Evolutionary conservation across 2,329 filamentous ascomycete species (phyloP), one percentile per base, ranked within the genome.

Genomic region (Plenodomus tracheiphilus): DNA sequence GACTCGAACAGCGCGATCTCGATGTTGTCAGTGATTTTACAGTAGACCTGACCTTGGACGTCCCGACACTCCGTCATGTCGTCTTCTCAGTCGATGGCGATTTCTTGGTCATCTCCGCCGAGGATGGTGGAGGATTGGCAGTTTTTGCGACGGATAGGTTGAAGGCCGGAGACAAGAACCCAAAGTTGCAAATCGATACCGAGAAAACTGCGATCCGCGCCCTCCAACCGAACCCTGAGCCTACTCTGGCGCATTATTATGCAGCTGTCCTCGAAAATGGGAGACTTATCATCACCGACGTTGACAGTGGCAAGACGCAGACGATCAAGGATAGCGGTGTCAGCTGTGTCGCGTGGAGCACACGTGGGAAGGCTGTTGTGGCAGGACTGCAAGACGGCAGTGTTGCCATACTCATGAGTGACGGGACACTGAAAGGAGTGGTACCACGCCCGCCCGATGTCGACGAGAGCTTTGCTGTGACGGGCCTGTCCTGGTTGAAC

Each of bases 51-150:
- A 87, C 80, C 50, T 81, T 97, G 6, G 78, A 85, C 1, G 81
- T 95, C 63, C 83, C 88, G 64, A 85, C 88, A 60, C 82, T 96
- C 45, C 95, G 91, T 10, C 94, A 99, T 70, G 79, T 99, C 17
- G 85, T 87, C 15, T 99, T 99, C 70, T 93, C 91, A 0, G 83
- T 89, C n/a, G 89, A 95, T 64, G 95, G 97, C 68, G 85, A 84
- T 61, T 91, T 88, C 60, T 77, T 99, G 51, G 82, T 96, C 30
- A 78, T 97, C 20, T 91, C 90, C 10, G 89, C 90, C 2, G 89
- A 96, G 72, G 79, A 82, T 46, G 88, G 89, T 10, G 88, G 91
- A 28, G 91, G 91, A 4, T 76, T 99, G 53, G 87, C 88, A 3
- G 87, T 96, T 2, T 97, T 58, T 41, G 53, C 96, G 66, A 85